Conservation (phyloP, 352 stramenopile species). For the Phytophthora idaei region DNA sequence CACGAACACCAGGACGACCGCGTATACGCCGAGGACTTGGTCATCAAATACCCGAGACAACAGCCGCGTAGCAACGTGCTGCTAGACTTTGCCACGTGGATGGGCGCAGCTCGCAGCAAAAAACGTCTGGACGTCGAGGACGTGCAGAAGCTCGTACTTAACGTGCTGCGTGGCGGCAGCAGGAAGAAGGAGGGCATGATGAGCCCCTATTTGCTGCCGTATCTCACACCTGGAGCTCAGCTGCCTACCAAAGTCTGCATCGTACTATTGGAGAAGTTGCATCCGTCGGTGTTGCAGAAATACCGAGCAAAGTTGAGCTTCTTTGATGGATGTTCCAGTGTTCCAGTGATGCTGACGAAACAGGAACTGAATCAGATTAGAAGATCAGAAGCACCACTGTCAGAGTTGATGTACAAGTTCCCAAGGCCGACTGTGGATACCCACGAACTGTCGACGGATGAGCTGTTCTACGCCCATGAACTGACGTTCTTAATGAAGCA, state of each 20-base stretch:
- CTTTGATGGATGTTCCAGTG: slow-evolving; percentile 74
- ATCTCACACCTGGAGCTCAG: slow-evolving; percentile 44
- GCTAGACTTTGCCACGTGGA: slow-evolving; percentile 75
- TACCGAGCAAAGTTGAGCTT: slow-evolving; percentile 69
- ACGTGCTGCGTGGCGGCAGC: slow-evolving; percentile 38
- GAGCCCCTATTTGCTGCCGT: slow-evolving; percentile 66
- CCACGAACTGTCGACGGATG: slow-evolving; percentile 54
- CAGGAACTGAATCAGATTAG: slow-evolving; percentile 44
- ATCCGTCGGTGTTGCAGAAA: slow-evolving; percentile 74
- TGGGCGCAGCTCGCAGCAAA: slow-evolving; percentile 50
- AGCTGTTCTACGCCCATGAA: slow-evolving; percentile 81
- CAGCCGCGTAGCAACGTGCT: slow-evolving; percentile 66
- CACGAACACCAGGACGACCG: slow-evolving; percentile 44
- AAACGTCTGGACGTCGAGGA: slow-evolving; percentile 65
- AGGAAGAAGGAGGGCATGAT: slow-evolving; percentile 16
- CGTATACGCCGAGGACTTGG: slow-evolving; percentile 60
- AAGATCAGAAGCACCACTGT: slow-evolving; percentile 60
- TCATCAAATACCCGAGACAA: slow-evolving; percentile 74
- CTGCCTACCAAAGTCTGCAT: slow-evolving; percentile 75
- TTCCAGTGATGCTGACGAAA: slow-evolving; percentile 75
- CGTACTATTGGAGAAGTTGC: slow-evolving; percentile 69
- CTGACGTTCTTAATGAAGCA: slow-evolving; percentile 83
- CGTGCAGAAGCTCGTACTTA: slow-evolving; percentile 65
- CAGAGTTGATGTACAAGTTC: slow-evolving; percentile 77
- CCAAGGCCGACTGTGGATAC: slow-evolving; percentile 65